A percentile compares a stretch with the other conserved stretches of the same genome.
Evolutionary conservation across 2,329 filamentous ascomycete species (phyloP).

Genomic region (Nakataea oryzae): DNA sequence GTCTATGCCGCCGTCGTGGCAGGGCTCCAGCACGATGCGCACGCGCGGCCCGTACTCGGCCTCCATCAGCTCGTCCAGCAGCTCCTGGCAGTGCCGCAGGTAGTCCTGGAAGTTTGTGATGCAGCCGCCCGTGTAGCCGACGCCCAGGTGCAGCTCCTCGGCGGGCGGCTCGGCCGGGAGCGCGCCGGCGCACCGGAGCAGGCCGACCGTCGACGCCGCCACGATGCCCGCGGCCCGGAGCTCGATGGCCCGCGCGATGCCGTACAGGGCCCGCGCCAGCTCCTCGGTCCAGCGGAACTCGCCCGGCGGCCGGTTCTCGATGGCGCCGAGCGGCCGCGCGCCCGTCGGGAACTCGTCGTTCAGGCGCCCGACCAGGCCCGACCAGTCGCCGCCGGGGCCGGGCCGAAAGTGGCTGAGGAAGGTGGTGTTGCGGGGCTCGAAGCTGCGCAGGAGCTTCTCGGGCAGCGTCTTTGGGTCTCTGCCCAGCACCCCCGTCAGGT

Average conservation of each 20-base stretch:
- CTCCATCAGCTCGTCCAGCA: conserved; percentile 46
- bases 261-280: conserved; percentile 48
- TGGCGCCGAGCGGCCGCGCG: neutral
- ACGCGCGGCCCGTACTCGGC: conserved; percentile 27
- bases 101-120: conserved; percentile 74
- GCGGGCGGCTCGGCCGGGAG: conserved; percentile 28
- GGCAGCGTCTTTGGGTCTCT: conserved; percentile 39
- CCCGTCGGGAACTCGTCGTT: conserved; percentile 39
- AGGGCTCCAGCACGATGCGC: conserved; percentile 40
- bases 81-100: conserved; percentile 56
- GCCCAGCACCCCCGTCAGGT: conserved; percentile 35
- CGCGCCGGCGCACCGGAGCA: conserved; percentile 60
- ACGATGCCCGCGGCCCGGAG: conserved; percentile 63
- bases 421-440: conserved; percentile 54
- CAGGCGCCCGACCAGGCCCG: conserved; percentile 34
- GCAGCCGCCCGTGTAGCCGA: conserved; percentile 72
- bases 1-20: conserved; percentile 51
- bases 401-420: conserved; percentile 64
- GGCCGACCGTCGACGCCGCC: conserved; percentile 60
- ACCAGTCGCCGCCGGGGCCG: conserved; percentile 20
- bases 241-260: conserved; percentile 61
- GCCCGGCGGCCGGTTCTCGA: conserved; percentile 13
- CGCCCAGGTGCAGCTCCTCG: conserved; percentile 46
- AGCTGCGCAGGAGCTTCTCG: conserved; percentile 39
- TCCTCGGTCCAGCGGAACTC: conserved; percentile 52